Evolutionary conservation across 2,329 filamentous ascomycete species (phyloP), one percentile per base, ranked within the genome.

Genomic region (Colletotrichum falcatum): DNA sequence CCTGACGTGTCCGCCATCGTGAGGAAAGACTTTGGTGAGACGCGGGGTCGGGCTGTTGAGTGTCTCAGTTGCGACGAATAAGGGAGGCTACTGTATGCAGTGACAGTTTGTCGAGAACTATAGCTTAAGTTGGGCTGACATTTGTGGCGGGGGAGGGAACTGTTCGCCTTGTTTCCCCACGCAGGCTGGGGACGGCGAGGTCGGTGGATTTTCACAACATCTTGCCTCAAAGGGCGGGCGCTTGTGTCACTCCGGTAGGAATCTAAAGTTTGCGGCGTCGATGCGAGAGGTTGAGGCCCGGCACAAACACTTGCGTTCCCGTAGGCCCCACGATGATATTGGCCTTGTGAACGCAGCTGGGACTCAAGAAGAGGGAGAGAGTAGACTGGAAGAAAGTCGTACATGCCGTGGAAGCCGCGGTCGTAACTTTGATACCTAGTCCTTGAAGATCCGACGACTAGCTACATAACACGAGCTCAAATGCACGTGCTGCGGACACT

Each of bases 31-130:
- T 35, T 44, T 42, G 26, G 12, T 61, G 59, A 62, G 48, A 53
- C 48, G 60, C 48, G 60, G 60, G 60, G 60, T 62, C 1, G 48
- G 48, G 39, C 42, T 62, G 60, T 53, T 62, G 60, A 35, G 60
- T 51, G 60, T 62, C 60, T 62, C 48, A 54, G 60, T 11, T 28
- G 60, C 33, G n/a, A 39, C 14, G 58, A 23, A 37, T 35, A 20
- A 33, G 28, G 58, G 53, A 3, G 20, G 30, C 11, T 11, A 5
- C 5, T n/a, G 33, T 16, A 55, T 33, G 9, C 49, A n/a, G 53
- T 26, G 53, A 55, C 53, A 55, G 2, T 39, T 37, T 39, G 33
- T 55, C 53, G 30, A 28, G 18, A 26, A 37, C n/a, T 18, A n/a
- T 5, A 5, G 51, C 20, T 20, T 16, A 54, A 33, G 33, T 35